phyloP scores from a whole-genome alignment of 306 rosid species.

The Prunus armeniaca region DNA sequence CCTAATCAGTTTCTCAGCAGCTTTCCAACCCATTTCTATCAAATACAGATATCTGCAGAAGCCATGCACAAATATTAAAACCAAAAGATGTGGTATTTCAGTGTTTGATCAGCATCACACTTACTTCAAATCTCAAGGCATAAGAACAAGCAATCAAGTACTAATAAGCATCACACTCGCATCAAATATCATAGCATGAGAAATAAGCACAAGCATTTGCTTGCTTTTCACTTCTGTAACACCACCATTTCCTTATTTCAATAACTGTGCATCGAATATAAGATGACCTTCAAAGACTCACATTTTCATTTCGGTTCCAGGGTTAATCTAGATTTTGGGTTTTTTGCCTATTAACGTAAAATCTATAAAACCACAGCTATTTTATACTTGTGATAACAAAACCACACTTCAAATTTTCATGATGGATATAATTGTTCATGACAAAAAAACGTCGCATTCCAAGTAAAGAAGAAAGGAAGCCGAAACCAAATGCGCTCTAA shows the following conservation, averaged over 20 bases:
- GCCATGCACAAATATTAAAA: background rate
- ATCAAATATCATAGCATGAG: too few species aligned
- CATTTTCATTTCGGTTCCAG: background rate
- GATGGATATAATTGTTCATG: background rate
- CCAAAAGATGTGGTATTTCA: background rate
- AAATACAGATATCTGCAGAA: background rate
- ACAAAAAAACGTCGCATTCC: background rate
- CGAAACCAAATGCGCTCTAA: background rate
- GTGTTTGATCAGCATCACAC: background rate
- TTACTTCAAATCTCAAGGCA: background rate
- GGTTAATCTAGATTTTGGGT: background rate
- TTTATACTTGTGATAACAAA: background rate
- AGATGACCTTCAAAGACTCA: too few species aligned
- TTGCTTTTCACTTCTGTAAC: too few species aligned
- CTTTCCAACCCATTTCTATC: constrained; percentile 86
- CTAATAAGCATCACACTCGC: background rate
- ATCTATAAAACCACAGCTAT: background rate
- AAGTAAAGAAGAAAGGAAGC: background rate
- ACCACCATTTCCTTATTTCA: too few species aligned
- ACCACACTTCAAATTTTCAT: background rate
- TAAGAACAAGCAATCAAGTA: too few species aligned
- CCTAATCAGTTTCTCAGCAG: constrained; percentile 88
- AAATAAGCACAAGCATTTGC: background rate
- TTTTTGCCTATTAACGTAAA: background rate
- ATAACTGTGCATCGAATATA: too few species aligned